Evolutionary conservation across 1,284 basidiomycete species (phyloP).

Genomic region (Sphaerobolus stellatus): DNA sequence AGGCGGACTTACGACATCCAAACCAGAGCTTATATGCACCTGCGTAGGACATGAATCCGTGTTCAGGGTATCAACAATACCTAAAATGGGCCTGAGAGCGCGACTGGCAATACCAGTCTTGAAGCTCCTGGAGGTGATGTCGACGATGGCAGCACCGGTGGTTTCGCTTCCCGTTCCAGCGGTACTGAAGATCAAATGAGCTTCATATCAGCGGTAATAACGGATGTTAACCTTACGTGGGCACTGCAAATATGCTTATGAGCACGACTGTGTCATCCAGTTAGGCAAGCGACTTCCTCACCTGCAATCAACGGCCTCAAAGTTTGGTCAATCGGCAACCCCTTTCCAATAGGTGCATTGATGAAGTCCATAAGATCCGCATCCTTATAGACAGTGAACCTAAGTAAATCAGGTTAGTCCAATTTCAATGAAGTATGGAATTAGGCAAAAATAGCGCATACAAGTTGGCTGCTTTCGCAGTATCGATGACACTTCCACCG

Average conservation of each 20-base stretch:
- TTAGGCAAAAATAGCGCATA: conserved; percentile 39
- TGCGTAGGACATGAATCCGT: conserved; percentile 83
- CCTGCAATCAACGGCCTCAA: conserved; percentile 86
- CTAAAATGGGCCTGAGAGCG: conserved; percentile 86
- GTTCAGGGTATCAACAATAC: conserved; percentile 84
- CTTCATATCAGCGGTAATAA: background rate
- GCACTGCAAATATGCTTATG: background rate
- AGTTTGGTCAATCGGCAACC: conserved; percentile 74
- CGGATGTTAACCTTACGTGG: conserved; percentile 1
- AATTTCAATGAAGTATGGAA: conserved; percentile 12
- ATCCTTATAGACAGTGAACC: conserved; percentile 86
- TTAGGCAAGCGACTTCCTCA: conserved; percentile 24
- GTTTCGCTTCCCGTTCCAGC: conserved; percentile 98
- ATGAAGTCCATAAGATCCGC: conserved; percentile 94
- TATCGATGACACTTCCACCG: conserved; percentile 95
- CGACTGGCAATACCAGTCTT: conserved; percentile 96
- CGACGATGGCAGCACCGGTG: conserved; percentile 96
- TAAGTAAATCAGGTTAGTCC: conserved; percentile 34
- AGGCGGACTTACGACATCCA: conserved; percentile 64
- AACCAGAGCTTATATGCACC: conserved; percentile 87
- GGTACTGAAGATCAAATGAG: conserved; percentile 59
- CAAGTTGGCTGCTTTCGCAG: conserved; percentile 90
- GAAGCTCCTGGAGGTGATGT: conserved; percentile 86
- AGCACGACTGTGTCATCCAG: background rate
- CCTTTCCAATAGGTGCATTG: conserved; percentile 95